Percentiles rank a stretch among this genome's conserved stretches.
Evolutionary conservation across 2,329 filamentous ascomycete genomes (phyloP).

Genomic region (Rhynchosporium agropyri): DNA sequence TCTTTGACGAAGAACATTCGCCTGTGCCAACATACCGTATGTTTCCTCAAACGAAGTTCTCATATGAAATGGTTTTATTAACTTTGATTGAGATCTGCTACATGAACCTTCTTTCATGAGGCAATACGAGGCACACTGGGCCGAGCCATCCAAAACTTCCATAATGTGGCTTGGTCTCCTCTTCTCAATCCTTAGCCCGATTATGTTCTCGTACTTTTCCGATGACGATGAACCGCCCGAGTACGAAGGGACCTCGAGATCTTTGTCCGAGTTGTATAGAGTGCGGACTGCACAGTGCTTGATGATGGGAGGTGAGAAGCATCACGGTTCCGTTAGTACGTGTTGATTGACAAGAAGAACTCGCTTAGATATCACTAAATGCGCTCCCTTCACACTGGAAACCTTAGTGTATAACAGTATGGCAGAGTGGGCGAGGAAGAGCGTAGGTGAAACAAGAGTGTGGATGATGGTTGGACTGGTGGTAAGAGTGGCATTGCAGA

Average conservation of each 20-base stretch:
- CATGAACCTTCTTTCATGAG: constrained; percentile 79
- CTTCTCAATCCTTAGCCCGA: constrained; percentile 75
- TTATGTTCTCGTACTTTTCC: constrained; percentile 74
- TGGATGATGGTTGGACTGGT: constrained; percentile 55
- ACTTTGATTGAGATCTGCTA: constrained; percentile 59
- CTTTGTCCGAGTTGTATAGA: constrained; percentile 64
- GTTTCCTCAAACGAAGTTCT: background rate
- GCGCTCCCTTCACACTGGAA: constrained; percentile 72
- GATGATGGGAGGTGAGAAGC: constrained; percentile 60
- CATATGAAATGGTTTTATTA: background rate
- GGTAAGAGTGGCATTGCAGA: constrained; percentile 53
- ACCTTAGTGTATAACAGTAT: constrained; percentile 74
- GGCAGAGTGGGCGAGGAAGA: constrained; percentile 70
- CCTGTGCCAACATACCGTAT: constrained; percentile 51
- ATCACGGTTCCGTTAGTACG: background rate
- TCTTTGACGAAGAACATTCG: constrained; percentile 77
- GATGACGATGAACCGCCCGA: constrained; percentile 75
- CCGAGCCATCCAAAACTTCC: constrained; percentile 68
- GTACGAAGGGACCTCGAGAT: constrained; percentile 61
- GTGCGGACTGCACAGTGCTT: constrained; percentile 75
- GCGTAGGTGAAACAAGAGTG: constrained; percentile 63
- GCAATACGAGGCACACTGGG: constrained; percentile 56
- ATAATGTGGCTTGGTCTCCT: constrained; percentile 77
- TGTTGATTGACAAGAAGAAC: constrained; percentile 46
- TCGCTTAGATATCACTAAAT: constrained; percentile 55